phyloP scores from a whole-genome alignment of 768 basidiomycete species.

The Chalciporus piperatus region DNA sequence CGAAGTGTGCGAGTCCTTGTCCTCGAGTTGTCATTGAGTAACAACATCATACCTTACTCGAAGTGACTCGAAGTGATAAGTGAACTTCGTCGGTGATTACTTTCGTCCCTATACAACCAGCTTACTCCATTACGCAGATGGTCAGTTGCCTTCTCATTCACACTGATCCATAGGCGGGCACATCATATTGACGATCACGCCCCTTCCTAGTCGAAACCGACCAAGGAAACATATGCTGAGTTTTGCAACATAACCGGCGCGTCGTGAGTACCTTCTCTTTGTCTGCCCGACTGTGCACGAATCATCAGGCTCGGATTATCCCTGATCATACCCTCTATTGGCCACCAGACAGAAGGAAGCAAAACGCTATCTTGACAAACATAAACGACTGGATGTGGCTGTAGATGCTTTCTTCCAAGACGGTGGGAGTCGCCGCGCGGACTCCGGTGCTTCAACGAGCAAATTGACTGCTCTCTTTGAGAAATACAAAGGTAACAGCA shows the following conservation, averaged over 20 bases:
- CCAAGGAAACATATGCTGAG: slow-evolving; percentile 49
- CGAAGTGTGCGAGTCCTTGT: neutral
- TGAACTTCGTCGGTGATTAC: neutral
- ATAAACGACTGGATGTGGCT: slow-evolving; percentile 69
- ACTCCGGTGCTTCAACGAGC: slow-evolving; percentile 42
- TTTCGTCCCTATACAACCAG: neutral
- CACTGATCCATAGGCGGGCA: neutral
- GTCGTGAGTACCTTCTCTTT: slow-evolving; percentile 47
- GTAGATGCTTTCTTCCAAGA: slow-evolving; percentile 72
- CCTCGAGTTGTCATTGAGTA: neutral
- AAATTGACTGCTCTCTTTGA: slow-evolving; percentile 61
- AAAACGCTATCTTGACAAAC: slow-evolving; percentile 63
- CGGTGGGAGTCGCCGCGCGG: slow-evolving; percentile 5
- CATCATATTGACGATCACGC: neutral
- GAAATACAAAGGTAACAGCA: slow-evolving; percentile 57
- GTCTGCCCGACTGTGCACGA: neutral
- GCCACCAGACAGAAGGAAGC: slow-evolving; percentile 49
- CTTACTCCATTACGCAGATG: slow-evolving; percentile 12
- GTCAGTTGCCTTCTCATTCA: slow-evolving; percentile 17
- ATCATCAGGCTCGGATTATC: neutral
- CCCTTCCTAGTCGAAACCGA: slow-evolving; percentile 22
- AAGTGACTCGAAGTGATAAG: neutral
- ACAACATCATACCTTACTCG: neutral
- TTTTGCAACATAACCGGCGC: slow-evolving; percentile 69
- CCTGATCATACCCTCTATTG: slow-evolving; percentile 2